Evolutionary conservation across 176 grass and related monocot species (phyloP).

Genomic region (Musa beccarii): DNA sequence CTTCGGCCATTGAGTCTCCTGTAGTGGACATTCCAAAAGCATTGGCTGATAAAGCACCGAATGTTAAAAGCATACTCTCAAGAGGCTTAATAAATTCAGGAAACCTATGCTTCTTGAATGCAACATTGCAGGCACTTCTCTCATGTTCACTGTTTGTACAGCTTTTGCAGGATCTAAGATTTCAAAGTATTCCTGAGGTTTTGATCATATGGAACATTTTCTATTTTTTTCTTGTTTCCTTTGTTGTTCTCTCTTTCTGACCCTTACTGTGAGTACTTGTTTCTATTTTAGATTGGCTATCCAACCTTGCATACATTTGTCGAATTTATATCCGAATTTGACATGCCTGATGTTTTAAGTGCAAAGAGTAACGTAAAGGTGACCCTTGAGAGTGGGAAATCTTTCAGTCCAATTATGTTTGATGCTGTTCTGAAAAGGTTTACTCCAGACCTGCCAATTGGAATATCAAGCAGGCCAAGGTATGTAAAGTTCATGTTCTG

Average conservation of each 20-base stretch:
- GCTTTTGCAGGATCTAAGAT: slow-evolving; percentile 57
- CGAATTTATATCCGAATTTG: slow-evolving; percentile 72
- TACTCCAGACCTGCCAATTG: slow-evolving; percentile 63
- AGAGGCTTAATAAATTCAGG: slow-evolving; percentile 89
- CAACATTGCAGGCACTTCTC: slow-evolving; percentile 78
- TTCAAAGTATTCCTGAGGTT: slow-evolving; percentile 60
- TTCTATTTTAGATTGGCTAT: slow-evolving; percentile 51
- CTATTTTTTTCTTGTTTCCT: neutral
- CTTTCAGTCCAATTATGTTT: slow-evolving; percentile 71
- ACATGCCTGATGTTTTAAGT: slow-evolving; percentile 47
- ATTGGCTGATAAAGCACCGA: slow-evolving; percentile 30
- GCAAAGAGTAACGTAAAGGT: slow-evolving; percentile 45
- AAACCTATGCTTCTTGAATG: slow-evolving; percentile 94
- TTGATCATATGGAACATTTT: slow-evolving; percentile 16
- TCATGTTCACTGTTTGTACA: slow-evolving; percentile 74
- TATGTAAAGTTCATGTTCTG: slow-evolving; percentile 3
- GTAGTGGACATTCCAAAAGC: slow-evolving; percentile 4
- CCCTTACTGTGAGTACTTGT: slow-evolving; percentile 5
- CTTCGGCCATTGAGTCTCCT: slow-evolving; percentile 25
- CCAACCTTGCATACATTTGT: slow-evolving; percentile 75
- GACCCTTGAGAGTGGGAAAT: slow-evolving; percentile 45
- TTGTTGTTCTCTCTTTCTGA: slow-evolving; percentile 6
- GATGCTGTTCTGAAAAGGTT: slow-evolving; percentile 69
- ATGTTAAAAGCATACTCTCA: slow-evolving; percentile 46
- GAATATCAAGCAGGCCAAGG: slow-evolving; percentile 67